Conservation (phyloP, 305 asterid species). For the Stenogyne calaminthoides region DNA sequence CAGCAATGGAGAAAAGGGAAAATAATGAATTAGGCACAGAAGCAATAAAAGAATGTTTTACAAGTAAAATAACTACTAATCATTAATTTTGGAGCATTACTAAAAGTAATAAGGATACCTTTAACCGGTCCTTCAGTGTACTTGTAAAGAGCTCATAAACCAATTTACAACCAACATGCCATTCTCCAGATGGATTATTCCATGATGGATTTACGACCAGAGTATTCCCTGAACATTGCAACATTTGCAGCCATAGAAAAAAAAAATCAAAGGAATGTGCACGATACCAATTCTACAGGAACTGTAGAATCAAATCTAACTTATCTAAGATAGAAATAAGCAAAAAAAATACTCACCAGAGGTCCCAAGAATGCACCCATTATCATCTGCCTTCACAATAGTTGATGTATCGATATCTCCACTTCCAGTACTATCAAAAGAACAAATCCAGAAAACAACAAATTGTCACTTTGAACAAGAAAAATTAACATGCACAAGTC, state of each 20-base stretch:
- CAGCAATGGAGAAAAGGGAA: slow-evolving; percentile 33
- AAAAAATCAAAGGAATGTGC: slow-evolving; percentile 21
- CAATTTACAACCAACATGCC: too few species aligned
- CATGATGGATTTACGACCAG: slow-evolving; percentile 74
- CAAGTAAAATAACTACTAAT: slow-evolving; percentile 25
- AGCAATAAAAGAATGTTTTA: slow-evolving; percentile 19
- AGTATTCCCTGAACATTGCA: slow-evolving; percentile 43
- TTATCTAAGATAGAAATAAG: slow-evolving; percentile 16
- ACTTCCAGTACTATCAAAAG: slow-evolving; percentile 80
- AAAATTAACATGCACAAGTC: slow-evolving; percentile 16
- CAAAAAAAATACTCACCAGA: slow-evolving; percentile 60
- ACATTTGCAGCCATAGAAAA: slow-evolving; percentile 24
- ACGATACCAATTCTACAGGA: slow-evolving; percentile 6
- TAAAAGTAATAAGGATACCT: slow-evolving; percentile 49
- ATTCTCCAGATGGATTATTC: slow-evolving; percentile 93
- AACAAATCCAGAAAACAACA: slow-evolving; percentile 25
- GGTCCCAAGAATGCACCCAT: slow-evolving; percentile 78
- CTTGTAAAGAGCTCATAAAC: too few species aligned
- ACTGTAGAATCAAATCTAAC: slow-evolving; percentile 17
- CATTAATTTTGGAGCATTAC: slow-evolving; percentile 11
- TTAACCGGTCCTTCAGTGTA: slow-evolving; percentile 75
- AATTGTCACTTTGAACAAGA: not conserved
- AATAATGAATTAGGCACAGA: slow-evolving; percentile 16
- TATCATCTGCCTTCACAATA: slow-evolving; percentile 77
- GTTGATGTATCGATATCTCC: slow-evolving; percentile 94